Base-by-base conservation (phyloP, 768 basidiomycete genomes). In the Amylocystis lapponica region DNA sequence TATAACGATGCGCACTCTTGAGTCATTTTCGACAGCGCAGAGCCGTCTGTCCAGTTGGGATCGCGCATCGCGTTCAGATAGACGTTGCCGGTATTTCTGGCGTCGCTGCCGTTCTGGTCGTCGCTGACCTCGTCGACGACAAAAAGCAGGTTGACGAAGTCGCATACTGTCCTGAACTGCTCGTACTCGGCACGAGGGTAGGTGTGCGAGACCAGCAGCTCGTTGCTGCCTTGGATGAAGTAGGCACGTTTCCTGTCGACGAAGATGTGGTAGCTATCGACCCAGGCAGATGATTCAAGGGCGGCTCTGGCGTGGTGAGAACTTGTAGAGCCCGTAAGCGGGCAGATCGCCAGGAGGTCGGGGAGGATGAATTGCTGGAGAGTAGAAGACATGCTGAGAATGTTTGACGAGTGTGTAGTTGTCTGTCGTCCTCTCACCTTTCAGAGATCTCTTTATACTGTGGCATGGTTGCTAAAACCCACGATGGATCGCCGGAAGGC, bases 111-210 rank as follows among this genome's bases (percentile, higher is more conserved):
- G 53, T 66, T 72, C 60, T 83, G 81, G 46, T 82, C 81, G 52
- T 83, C 80, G 59, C 78, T 81, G 41, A 81, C 70, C 58, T 83
- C 82, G 56, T 85, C 83, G 35, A 82, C 70, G 35, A 81, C 79
- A 61, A 81, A 84, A 23, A 66, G 56, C 25, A 66, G 49, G 39
- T 66, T 66, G 50, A 66, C 77, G 46, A 80, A 81, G 62, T 83
- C 81, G 53, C 80, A 82, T 38, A 71, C 74, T 1, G 75, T 81
- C 36, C 80, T 67, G 50, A 83, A 77, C 55, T 75, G 68, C 46
- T 78, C 76, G 50, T 70, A 73, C 25, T 69, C 76, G 35, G 78
- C 76, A 52, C 78, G 82, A 11, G 76, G 72, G 52, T 81, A 85
- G 14, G 72, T 75, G 59, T 74, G 77, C 13, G 81, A 79, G 47